Evolutionary conservation across 257 asterid genomes (phyloP), one percentile per base, ranked within the genome.

Genomic region (Salvia miltiorrhiza): DNA sequence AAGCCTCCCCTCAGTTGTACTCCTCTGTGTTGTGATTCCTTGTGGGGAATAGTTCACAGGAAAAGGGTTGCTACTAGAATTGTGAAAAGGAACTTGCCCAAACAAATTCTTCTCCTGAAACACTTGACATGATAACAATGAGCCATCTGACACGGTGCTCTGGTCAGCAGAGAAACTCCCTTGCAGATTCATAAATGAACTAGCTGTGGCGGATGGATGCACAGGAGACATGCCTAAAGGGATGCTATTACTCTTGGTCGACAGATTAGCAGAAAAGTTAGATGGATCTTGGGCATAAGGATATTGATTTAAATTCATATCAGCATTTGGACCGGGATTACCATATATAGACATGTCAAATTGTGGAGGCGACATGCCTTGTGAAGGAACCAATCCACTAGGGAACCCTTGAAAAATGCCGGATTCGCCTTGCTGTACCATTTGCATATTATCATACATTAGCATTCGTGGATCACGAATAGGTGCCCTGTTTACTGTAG

Each of bases 321-420:
- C 85, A 2, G 63, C 8, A 55, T 78, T 74, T 12, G 72, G 60
- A 74, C 67, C 30, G 16, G 76, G 77, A 74, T 71, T 62, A 39
- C 82, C 85, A 73, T 79, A 82, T 45, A 77, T 70, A 77, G 81
- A 71, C 54, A 67, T 6, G 73, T 79, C 87, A 50, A 68, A 67
- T 61, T 86, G 90, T 16, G 79, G 87, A 30, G 78, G 84, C 10
- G 79, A 73, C 26, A 76, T 37, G 32, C 60, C 70, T 68, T 84
- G 90, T 35, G 93, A 71, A 76, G 81, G 70, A 54, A 62, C 77
- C 47, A 70, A 67, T 69, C 93, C 90, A 75, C 77, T 80, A 37
- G 72, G 67, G 56, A 53, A 72, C 70, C 76, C 76, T 72, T 72
- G 76, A 72, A 72, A 72, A 62, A 24, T 41, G 57, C 48, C 21